A percentile compares a stretch with the other conserved stretches of the same genome.
phyloP scores from a whole-genome alignment of 2,329 filamentous ascomycete genomes.

The Chaetomium sp. region DNA sequence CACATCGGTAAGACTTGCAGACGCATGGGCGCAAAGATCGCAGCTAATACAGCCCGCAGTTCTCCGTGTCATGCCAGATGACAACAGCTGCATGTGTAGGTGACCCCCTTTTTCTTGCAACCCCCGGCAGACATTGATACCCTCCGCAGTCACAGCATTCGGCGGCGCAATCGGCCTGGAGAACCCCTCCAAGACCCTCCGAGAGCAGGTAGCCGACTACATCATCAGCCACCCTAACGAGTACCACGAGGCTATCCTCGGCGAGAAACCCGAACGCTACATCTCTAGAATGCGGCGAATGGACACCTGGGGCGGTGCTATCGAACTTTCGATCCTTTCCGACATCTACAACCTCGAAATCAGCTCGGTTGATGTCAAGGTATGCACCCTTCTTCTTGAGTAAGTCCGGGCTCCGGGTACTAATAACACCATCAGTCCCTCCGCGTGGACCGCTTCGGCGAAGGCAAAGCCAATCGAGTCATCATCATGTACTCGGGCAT shows the following conservation, averaged over 20 bases:
- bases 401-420: not conserved
- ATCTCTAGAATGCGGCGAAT: constrained; percentile 78
- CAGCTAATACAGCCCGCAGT: constrained; percentile 55
- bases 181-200: constrained; percentile 56
- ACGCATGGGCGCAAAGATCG: constrained; percentile 7
- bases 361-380: constrained; percentile 77
- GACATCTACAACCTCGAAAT: constrained; percentile 86
- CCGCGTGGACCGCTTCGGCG: constrained; percentile 73
- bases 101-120: not conserved
- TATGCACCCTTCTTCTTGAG: constrained; percentile 29
- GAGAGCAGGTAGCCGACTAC: constrained; percentile 72
- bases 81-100: constrained; percentile 82
- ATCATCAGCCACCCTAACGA: constrained; percentile 73
- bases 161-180: constrained; percentile 53
- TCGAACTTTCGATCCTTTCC: constrained; percentile 83
- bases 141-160: constrained; percentile 67
- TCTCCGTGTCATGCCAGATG: constrained; percentile 92
- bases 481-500: constrained; percentile 89
- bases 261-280: constrained; percentile 72
- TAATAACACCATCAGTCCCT: constrained; percentile 32
- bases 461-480: constrained; percentile 68
- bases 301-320: constrained; percentile 87
- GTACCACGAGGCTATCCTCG: constrained; percentile 77
- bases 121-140: not conserved
- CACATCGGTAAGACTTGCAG: constrained; percentile 51